These are phyloP conservation scores for Backusella tarrabulga DNA, from an alignment of 192 early-diverging fungal genomes.

Conservation along the genomic window DNA sequence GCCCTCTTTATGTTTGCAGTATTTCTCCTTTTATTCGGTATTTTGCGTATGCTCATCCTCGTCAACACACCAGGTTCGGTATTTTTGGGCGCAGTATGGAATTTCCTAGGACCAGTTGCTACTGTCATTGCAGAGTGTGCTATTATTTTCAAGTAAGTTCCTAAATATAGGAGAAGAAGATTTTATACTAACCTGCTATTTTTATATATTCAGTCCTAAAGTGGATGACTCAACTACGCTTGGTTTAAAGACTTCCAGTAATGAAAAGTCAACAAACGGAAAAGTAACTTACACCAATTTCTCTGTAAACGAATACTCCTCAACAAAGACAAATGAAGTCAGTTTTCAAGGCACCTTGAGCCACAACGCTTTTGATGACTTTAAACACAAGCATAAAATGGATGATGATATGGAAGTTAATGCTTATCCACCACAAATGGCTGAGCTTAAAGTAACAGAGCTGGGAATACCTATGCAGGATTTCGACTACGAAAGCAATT, in stretches of 20 bases:
- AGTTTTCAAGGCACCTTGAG: conserved; percentile 17
- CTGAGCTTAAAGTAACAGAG: neutral
- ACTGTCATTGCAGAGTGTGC: conserved; percentile 17
- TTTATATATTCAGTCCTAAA: conserved; percentile 11
- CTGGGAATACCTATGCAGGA: neutral
- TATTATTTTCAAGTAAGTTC: conserved; percentile 25
- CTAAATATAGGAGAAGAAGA: neutral
- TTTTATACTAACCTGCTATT: neutral
- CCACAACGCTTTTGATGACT: conserved; percentile 15
- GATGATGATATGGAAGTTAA: neutral
- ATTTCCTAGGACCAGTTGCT: conserved; percentile 17
- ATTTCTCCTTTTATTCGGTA: conserved; percentile 30
- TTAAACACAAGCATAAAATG: conserved; percentile 1
- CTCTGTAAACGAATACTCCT: neutral
- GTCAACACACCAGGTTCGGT: conserved; percentile 10
- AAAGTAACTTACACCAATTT: neutral
- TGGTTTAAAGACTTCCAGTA: conserved; percentile 13
- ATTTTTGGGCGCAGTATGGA: conserved; percentile 26
- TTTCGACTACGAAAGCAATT: neutral
- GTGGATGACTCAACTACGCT: neutral
- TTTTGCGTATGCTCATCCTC: conserved; percentile 18
- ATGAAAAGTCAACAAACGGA: neutral
- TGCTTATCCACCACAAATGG: neutral
- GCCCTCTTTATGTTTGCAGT: conserved; percentile 19
- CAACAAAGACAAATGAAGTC: neutral